phyloP scores from a whole-genome alignment of 164 flowering plant species.

The Piper betle region DNA sequence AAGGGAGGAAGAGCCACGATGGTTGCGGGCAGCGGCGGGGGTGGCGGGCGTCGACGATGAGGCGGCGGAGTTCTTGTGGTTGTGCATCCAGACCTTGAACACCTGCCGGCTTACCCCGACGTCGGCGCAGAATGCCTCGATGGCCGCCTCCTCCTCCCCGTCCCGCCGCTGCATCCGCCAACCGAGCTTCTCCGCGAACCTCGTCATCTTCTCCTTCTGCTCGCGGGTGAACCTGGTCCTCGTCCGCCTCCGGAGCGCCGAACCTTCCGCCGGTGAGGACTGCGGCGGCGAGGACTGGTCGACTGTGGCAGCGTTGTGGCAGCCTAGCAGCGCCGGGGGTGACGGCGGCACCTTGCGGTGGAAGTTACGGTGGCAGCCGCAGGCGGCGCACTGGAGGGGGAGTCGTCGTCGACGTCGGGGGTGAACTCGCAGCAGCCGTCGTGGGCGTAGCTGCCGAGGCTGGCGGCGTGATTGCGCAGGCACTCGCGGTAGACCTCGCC shows the following conservation, averaged over 20 bases:
- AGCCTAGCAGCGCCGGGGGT: background rate
- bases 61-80: conserved; percentile 16
- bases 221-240: conserved; percentile 19
- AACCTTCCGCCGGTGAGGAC: background rate
- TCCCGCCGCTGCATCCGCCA: conserved; percentile 20
- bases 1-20: background rate
- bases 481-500: conserved; percentile 17
- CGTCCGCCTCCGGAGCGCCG: conserved; percentile 6
- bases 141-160: conserved; percentile 10
- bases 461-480: conserved; percentile 21
- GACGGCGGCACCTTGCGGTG: conserved; percentile 13
- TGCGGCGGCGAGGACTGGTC: conserved; percentile 2
- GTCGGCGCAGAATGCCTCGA: conserved; percentile 13
- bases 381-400: conserved; percentile 18
- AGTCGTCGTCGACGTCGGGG: background rate
- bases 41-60: conserved; percentile 2
- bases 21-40: too few species aligned
- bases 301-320: conserved; percentile 2
- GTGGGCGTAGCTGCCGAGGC: conserved; percentile 20
- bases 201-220: conserved; percentile 22
- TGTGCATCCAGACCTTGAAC: conserved; percentile 29
- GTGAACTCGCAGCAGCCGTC: conserved; percentile 28
- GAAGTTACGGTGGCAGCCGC: conserved; percentile 28
- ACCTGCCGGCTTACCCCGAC: conserved; percentile 21
- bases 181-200: conserved; percentile 22